Conservation (phyloP, 371 early-diverging fungal species). For the Rhizopus sp. region DNA sequence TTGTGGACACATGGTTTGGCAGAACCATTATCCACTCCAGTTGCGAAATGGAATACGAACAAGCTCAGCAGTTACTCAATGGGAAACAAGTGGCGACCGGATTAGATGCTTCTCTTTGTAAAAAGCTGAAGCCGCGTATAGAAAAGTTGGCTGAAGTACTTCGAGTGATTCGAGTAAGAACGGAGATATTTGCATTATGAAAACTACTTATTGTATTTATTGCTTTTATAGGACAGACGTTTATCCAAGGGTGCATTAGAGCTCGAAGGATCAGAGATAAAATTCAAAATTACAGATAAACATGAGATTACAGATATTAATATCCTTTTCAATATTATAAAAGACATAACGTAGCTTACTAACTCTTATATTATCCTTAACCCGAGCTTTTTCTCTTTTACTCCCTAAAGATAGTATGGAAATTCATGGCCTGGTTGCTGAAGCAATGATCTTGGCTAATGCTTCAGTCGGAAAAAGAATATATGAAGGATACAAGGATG, state of each 20-base stretch:
- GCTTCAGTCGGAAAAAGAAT: constrained; percentile 89
- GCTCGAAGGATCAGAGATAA: constrained; percentile 75
- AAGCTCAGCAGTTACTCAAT: constrained; percentile 89
- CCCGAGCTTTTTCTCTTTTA: constrained; percentile 19
- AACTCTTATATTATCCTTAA: constrained; percentile 24
- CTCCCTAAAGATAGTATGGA: constrained; percentile 82
- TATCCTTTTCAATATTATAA: constrained; percentile 42
- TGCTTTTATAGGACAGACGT: constrained; percentile 47
- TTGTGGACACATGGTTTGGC: constrained; percentile 70
- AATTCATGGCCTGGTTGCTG: constrained; percentile 96
- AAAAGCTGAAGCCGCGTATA: constrained; percentile 50
- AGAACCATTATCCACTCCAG: constrained; percentile 82
- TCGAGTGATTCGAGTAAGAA: constrained; percentile 53
- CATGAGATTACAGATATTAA: constrained; percentile 66
- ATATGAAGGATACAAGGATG: constrained; percentile 74
- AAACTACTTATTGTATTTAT: not conserved
- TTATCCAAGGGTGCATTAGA: constrained; percentile 69
- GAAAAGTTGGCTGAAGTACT: constrained; percentile 58
- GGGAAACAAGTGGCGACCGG: constrained; percentile 54
- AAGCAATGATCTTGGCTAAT: constrained; percentile 99
- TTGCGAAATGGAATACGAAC: constrained; percentile 88
- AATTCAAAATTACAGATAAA: constrained; percentile 67
- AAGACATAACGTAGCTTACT: constrained; percentile 30
- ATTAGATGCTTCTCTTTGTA: constrained; percentile 49
- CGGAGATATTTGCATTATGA: not conserved